Percentiles rank a stretch among this genome's conserved stretches.
Evolutionary conservation across 306 rosid genomes (phyloP).

Genomic region (Chamaecrista fasciculata): DNA sequence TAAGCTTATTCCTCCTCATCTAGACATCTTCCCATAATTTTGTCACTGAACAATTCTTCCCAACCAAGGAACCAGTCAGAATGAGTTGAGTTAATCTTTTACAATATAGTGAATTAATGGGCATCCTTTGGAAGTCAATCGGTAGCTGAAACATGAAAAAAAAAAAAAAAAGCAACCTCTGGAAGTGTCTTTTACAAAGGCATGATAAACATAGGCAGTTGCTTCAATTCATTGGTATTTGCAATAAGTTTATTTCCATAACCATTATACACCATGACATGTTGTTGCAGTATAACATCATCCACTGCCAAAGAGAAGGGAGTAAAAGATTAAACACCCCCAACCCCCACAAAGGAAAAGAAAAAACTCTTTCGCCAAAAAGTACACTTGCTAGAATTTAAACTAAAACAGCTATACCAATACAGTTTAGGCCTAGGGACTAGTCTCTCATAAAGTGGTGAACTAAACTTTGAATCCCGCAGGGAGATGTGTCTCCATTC

Average conservation of each 20-base stretch:
- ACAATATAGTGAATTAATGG: too few relatives aligned
- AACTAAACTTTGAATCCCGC: too few relatives aligned
- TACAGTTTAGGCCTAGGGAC: too few relatives aligned
- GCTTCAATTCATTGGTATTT: constrained; percentile 26
- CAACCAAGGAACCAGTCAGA: background rate
- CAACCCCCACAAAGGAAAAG: background rate
- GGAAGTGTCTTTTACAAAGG: constrained; percentile 4
- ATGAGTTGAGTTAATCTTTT: too few relatives aligned
- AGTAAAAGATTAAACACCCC: background rate
- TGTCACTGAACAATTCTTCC: background rate
- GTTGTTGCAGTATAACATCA: constrained; percentile 27
- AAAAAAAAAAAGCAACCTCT: too few relatives aligned
- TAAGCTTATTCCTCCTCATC: background rate
- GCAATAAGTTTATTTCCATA: constrained; percentile 13
- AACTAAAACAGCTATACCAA: constrained; percentile 7
- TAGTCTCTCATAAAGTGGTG: too few relatives aligned
- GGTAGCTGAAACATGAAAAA: too few relatives aligned
- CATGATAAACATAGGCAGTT: too few relatives aligned
- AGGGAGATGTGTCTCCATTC: too few relatives aligned
- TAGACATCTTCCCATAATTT: too few relatives aligned
- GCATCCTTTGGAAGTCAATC: too few relatives aligned
- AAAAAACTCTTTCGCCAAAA: constrained; percentile 14
- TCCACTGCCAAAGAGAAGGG: constrained; percentile 13
- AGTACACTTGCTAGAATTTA: constrained; percentile 25
- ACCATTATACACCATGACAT: constrained; percentile 26